Evolutionary conservation across 164 flowering plant genomes (phyloP).

Genomic region (Magnolia kwangsiensis): DNA sequence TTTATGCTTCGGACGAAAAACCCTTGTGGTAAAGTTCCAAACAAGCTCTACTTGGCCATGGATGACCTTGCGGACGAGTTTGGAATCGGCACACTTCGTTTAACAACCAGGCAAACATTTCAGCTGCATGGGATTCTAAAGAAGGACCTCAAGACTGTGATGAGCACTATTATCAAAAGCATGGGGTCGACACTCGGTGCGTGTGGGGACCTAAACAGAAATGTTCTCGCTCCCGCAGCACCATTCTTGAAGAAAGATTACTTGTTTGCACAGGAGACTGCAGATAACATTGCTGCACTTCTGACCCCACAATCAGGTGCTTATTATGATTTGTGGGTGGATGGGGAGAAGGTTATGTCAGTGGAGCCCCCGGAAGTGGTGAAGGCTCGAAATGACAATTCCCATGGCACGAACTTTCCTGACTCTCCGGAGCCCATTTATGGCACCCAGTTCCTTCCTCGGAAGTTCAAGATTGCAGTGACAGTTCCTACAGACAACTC

Average conservation of each 20-base stretch:
- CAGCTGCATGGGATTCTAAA: slow-evolving; percentile 97
- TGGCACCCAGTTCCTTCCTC: slow-evolving; percentile 94
- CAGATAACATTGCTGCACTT: slow-evolving; percentile 92
- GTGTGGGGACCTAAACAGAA: slow-evolving; percentile 96
- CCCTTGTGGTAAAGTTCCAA: slow-evolving; percentile 91
- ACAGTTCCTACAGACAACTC: slow-evolving; percentile 95
- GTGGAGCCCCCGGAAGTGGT: slow-evolving; percentile 92
- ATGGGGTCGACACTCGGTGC: slow-evolving; percentile 99
- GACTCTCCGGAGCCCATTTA: slow-evolving; percentile 97
- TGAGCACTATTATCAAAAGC: slow-evolving; percentile 72
- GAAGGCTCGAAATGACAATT: slow-evolving; percentile 88
- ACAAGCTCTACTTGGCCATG: slow-evolving; percentile 86
- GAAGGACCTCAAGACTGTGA: slow-evolving; percentile 87
- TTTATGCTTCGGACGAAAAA: slow-evolving; percentile 98
- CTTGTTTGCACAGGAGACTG: slow-evolving; percentile 85
- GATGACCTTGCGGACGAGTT: slow-evolving; percentile 94
- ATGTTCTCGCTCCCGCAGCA: slow-evolving; percentile 99
- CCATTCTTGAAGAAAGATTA: slow-evolving; percentile 80
- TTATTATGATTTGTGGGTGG: slow-evolving; percentile 98
- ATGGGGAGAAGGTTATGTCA: slow-evolving; percentile 84
- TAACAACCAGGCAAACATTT: slow-evolving; percentile 96
- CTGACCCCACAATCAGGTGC: slow-evolving; percentile 94
- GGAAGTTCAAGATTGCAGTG: slow-evolving; percentile 96
- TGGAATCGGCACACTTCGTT: slow-evolving; percentile 92
- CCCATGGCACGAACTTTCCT: slow-evolving; percentile 92